Conservation (phyloP, 768 basidiomycete genomes). For the Termitomyces eurrhizus region DNA sequence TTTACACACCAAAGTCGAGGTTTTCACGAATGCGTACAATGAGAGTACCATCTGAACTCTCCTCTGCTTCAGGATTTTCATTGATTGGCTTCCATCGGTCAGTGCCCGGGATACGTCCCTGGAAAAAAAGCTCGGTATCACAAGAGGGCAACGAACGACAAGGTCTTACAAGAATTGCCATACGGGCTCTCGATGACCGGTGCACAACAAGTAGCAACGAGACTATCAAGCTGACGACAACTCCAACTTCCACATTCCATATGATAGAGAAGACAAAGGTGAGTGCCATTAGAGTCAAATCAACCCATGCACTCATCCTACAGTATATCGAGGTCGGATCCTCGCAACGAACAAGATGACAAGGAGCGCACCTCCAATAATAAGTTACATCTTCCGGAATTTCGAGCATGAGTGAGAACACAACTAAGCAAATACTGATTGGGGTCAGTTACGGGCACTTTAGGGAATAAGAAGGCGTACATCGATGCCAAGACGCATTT, state of each 20-base stretch:
- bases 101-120: constrained; percentile 89
- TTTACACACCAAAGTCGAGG: constrained; percentile 76
- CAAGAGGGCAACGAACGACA: constrained; percentile 9
- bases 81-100: constrained; percentile 88
- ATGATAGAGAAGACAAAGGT: constrained; percentile 87
- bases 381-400: constrained; percentile 84
- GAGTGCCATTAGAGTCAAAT: constrained; percentile 79
- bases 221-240: constrained; percentile 83
- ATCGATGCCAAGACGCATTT: constrained; percentile 88
- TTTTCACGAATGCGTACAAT: constrained; percentile 89
- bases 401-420: constrained; percentile 79
- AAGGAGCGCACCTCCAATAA: constrained; percentile 66
- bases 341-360: neutral
- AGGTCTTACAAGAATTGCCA: constrained; percentile 76
- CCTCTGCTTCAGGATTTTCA: constrained; percentile 80
- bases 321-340: neutral
- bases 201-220: constrained; percentile 88
- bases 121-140: neutral
- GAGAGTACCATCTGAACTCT: constrained; percentile 75
- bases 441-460: neutral
- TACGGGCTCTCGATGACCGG: constrained; percentile 82
- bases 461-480: constrained; percentile 38
- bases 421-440: constrained; percentile 75
- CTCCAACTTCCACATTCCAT: constrained; percentile 90
- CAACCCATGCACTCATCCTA: constrained; percentile 91